Evolutionary conservation across 805 yeast genomes (phyloP), one percentile per base, ranked within the genome.

Genomic region (Suhomyces pyralidae): DNA sequence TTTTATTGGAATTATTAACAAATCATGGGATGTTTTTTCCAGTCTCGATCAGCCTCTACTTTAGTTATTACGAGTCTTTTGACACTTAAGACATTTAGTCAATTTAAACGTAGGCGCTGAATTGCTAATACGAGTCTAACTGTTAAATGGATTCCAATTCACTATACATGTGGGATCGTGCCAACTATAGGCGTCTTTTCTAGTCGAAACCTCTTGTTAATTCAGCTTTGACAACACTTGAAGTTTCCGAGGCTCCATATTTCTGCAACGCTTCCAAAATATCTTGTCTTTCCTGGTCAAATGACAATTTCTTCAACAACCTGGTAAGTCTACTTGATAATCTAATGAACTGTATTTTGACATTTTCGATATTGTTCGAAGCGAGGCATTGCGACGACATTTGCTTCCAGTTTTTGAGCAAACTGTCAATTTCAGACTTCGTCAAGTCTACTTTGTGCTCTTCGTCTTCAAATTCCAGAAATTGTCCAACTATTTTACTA

Each of bases 281-380:
- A 1, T 24, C 25, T 1, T 51, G 43, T 0, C 58, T 61, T 38
- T 58, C 55, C 0, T 58, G 60, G 1, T 52, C 43, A 25, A 51
- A 40, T 45, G 55, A 58, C 9, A 65, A 58, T 24, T 63, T 52
- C 2, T 47, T 51, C 1, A 62, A 47, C 17, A 45, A 12, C 15
- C 20, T 45, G 40, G 14, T 14, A n/a, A 68, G 51, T 25, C 54
- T 51, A 12, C 61, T 61, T 5, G 71, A 65, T 40, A 65, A 63
- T 49, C 76, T 60, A 10, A 73, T 68, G 49, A 72, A 78, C 26
- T 81, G 82, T 19, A 86, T 65, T 51, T 85, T 77, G 3, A 85
- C 88, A 54, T 78, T 81, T 60, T 87, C 93, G 53, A 81, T 78
- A 24, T 76, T 73, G 30, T 73, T 73, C 10, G 63, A 58, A 4